phyloP scores from a whole-genome alignment of 148 eudicot species.

The Suaeda aralocaspica region DNA sequence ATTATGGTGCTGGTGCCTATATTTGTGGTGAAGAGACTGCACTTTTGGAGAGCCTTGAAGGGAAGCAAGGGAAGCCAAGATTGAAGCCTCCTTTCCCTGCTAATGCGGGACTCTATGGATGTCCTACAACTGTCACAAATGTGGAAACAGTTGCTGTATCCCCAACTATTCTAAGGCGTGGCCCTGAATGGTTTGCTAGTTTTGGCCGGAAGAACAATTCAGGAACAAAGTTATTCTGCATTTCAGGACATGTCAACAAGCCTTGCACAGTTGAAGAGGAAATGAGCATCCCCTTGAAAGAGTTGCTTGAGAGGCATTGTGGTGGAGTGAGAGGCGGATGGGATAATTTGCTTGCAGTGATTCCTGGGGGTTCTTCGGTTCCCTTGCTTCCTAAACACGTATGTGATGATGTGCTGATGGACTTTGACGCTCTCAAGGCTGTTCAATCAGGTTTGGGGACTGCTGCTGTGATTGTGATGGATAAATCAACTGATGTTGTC shows the following conservation, averaged over 20 bases:
- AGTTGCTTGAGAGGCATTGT: conserved; percentile 88
- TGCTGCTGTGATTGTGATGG: conserved; percentile 96
- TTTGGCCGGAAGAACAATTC: conserved; percentile 89
- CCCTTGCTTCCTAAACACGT: conserved; percentile 74
- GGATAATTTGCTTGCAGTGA: conserved; percentile 92
- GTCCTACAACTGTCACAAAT: conserved; percentile 92
- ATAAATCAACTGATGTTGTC: conserved; percentile 87
- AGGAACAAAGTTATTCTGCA: conserved; percentile 78
- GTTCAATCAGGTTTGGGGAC: conserved; percentile 82
- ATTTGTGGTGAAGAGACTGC: conserved; percentile 99
- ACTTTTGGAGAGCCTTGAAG: conserved; percentile 90
- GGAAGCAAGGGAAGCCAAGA: conserved; percentile 95
- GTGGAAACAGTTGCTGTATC: conserved; percentile 97
- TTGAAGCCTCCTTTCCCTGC: conserved; percentile 99
- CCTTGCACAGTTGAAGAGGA: conserved; percentile 98
- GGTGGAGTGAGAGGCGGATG: conserved; percentile 97
- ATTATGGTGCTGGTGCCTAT: conserved; percentile 95
- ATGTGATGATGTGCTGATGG: conserved; percentile 93
- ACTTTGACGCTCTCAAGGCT: conserved; percentile 93
- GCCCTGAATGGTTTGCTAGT: conserved; percentile 91
- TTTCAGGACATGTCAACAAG: conserved; percentile 93
- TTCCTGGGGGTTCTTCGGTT: conserved; percentile 95
- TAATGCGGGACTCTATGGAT: conserved; percentile 83
- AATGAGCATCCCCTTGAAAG: conserved; percentile 90
- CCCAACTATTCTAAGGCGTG: conserved; percentile 83